Evolutionary conservation across 345 rosid species (phyloP), one percentile per base, ranked within the genome.

Genomic region (Barbarea vulgaris): DNA sequence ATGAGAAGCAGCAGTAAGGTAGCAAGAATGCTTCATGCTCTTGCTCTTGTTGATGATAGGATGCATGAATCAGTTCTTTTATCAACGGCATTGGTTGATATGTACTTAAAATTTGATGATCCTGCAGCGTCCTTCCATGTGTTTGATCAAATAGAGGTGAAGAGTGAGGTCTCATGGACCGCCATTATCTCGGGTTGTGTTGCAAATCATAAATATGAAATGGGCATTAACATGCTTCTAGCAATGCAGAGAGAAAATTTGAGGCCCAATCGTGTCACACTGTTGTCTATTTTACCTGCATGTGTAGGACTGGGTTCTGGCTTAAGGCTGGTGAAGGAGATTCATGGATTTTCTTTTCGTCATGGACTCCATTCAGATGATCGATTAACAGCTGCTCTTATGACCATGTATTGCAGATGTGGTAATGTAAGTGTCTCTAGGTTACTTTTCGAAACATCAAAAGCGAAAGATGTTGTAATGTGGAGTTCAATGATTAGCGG

Each of bases 161-260:
- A 81, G 76, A 86, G 79, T 74, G 88, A 81, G 79, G 78, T 84
- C 17, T 81, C 89, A 0, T 88, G 89, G 89, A 86, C 89, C 1
- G 82, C 88, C 18, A 64, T 86, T 75, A 78, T 88, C 72, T 83
- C 87, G 0, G 88, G 92, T 7, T 86, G 83, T 46, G 56, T 64
- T 64, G 84, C 78, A 11, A 81, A 81, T 75, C 48, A 50, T 2
- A 62, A 77, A 7, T 75, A 75, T 54, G 70, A 28, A 9, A 64
- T 67, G 83, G 85, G 71, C 4, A 18, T 88, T 69, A 55, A 60
- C 67, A 79, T 73, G 75, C 75, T 88, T 75, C 67, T 77, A 30
- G 81, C 73, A 11, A 88, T 88, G 92, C 90, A 74, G 67, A 71
- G 61, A 42, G 70, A 73, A 64, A 83, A 81, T 12, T 18, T 80